These are phyloP conservation scores for Pichia pseudocactophila DNA, from an alignment of 805 yeast genomes.

Conservation along the genomic window DNA sequence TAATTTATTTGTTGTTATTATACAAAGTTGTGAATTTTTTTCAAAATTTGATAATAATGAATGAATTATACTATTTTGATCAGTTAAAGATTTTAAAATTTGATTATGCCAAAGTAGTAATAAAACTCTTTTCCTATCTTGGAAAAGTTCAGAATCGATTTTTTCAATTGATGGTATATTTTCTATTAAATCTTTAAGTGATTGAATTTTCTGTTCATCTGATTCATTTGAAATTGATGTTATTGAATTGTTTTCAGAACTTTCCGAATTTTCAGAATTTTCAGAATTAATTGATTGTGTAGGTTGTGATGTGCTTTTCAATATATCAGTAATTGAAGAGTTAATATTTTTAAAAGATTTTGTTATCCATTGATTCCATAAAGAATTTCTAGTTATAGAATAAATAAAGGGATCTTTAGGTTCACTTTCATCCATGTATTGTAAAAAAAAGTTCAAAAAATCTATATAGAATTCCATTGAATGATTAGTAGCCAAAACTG, in stretches of 20 bases:
- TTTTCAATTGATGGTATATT: constrained; percentile 14
- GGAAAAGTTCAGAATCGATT: constrained; percentile 18
- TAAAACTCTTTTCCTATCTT: constrained; percentile 23
- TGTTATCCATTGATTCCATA: constrained; percentile 24
- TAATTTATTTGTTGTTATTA: constrained; percentile 23
- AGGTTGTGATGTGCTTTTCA: neutral
- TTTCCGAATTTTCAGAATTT: neutral
- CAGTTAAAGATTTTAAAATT: constrained; percentile 20
- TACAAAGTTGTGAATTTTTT: constrained; percentile 17
- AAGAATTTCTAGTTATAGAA: constrained; percentile 25
- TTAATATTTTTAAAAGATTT: constrained; percentile 15
- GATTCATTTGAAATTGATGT: too few relatives aligned
- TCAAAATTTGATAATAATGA: constrained; percentile 9
- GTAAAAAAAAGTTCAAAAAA: constrained; percentile 23
- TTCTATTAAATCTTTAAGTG: constrained; percentile 5
- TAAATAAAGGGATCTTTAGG: constrained; percentile 25
- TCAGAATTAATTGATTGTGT: neutral
- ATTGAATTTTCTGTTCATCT: neutral
- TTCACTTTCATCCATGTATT: constrained; percentile 27
- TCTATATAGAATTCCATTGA: constrained; percentile 22
- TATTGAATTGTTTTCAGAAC: neutral
- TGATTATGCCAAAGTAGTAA: constrained; percentile 26
- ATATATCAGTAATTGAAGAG: neutral
- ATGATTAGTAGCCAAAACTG: constrained; percentile 14
- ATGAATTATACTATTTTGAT: constrained; percentile 17